These are phyloP conservation scores for Kluyveromyces nonfermentans DNA, from an alignment of 805 yeast species.

Conservation along the genomic window DNA sequence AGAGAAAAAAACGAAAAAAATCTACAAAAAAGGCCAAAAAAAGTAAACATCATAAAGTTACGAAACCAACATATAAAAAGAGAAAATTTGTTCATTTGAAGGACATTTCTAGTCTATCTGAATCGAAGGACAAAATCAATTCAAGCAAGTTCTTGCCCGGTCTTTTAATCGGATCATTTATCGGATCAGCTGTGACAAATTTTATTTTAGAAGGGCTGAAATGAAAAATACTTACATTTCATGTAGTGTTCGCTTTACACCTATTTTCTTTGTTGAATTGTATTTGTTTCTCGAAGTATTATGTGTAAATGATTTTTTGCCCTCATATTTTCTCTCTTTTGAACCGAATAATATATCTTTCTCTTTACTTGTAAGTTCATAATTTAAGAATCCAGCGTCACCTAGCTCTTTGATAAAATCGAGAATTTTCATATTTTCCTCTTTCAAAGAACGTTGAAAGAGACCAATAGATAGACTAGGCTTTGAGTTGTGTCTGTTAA, in stretches of 20 bases:
- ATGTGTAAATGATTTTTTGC: not conserved
- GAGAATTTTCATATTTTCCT: constrained; percentile 34
- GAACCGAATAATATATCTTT: constrained; percentile 25
- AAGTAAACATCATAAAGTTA: not conserved
- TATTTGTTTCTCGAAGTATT: not conserved
- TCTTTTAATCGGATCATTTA: constrained; percentile 21
- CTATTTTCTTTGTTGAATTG: not conserved
- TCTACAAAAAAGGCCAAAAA: not conserved
- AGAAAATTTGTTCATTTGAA: not conserved
- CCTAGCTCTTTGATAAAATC: constrained; percentile 34
- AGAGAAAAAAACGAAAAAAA: not conserved
- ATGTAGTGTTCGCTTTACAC: not conserved
- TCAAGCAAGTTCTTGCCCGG: constrained; percentile 18
- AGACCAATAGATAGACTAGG: constrained; percentile 30
- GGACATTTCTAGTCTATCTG: not conserved
- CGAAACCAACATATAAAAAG: not conserved
- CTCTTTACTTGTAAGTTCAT: constrained; percentile 24
- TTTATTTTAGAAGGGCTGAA: constrained; percentile 4
- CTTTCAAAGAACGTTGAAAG: constrained; percentile 35
- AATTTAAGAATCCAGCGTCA: constrained; percentile 23
- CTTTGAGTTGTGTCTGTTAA: constrained; percentile 21
- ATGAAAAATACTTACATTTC: not conserved
- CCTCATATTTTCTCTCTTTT: not conserved
- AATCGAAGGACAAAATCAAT: constrained; percentile 2
- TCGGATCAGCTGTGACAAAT: constrained; percentile 19